Evolutionary conservation across 1,139 yeast genomes (phyloP).

Genomic region (Taiozyma sp.): DNA sequence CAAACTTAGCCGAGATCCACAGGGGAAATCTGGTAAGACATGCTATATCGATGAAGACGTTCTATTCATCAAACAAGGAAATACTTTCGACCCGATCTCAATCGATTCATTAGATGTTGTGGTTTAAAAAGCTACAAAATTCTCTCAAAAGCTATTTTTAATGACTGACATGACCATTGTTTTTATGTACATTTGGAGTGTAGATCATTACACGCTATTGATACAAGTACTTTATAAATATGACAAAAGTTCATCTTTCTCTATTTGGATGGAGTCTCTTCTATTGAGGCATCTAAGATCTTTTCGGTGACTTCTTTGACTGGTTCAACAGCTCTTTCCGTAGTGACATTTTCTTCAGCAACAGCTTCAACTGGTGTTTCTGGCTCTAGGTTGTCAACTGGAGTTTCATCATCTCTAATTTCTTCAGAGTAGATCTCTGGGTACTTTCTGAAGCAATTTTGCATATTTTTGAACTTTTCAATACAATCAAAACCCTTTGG

Average conservation of each 20-base stretch:
- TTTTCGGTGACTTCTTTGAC: constrained; percentile 7
- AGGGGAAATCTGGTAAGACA: constrained; percentile 28
- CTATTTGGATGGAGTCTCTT: constrained; percentile 1
- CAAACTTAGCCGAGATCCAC: constrained; percentile 28
- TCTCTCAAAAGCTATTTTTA: background rate
- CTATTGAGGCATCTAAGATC: constrained; percentile 3
- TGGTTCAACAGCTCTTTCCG: constrained; percentile 8
- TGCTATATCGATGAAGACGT: constrained; percentile 43
- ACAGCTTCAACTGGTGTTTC: constrained; percentile 22
- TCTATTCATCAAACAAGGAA: constrained; percentile 32
- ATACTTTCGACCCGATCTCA: constrained; percentile 31
- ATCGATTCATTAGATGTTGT: constrained; percentile 2
- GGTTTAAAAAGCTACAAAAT: background rate
- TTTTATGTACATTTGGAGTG: background rate
- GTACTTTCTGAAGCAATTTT: constrained; percentile 86
- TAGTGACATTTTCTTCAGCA: constrained; percentile 8
- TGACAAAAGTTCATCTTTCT: background rate
- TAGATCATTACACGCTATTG: background rate
- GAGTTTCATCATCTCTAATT: constrained; percentile 64
- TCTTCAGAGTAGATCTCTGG: constrained; percentile 96
- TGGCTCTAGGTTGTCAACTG: constrained; percentile 21
- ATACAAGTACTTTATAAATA: background rate
- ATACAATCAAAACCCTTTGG: constrained; percentile 98
- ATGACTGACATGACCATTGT: background rate
- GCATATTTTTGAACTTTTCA: constrained; percentile 89